phyloP scores from a whole-genome alignment of 2,329 filamentous ascomycete species.

The Cytospora leucostoma region DNA sequence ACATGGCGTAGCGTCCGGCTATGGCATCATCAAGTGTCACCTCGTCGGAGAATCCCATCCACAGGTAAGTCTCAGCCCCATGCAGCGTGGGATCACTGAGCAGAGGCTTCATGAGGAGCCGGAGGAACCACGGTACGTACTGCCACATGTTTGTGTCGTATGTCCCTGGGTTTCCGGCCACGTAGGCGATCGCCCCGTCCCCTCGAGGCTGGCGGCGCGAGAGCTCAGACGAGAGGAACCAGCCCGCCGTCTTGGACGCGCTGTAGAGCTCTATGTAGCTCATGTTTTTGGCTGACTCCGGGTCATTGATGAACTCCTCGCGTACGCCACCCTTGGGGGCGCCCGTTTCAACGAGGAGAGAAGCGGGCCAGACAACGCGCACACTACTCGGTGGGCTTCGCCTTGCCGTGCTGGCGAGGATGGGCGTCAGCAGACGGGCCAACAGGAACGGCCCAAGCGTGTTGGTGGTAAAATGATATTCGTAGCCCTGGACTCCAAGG shows the following conservation, averaged over 20 bases:
- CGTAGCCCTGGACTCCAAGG: slow-evolving; percentile 28
- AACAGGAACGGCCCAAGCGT: slow-evolving; percentile 29
- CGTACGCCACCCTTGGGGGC: slow-evolving; percentile 29
- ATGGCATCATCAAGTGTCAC: slow-evolving; percentile 29
- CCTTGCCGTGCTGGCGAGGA: slow-evolving; percentile 29
- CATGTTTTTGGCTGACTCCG: slow-evolving; percentile 11
- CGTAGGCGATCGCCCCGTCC: slow-evolving; percentile 17
- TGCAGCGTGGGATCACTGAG: slow-evolving; percentile 26
- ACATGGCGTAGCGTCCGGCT: slow-evolving; percentile 31
- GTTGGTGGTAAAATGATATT: slow-evolving; percentile 32
- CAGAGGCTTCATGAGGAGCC: background rate
- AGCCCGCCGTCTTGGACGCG: slow-evolving; percentile 30
- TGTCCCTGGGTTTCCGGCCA: slow-evolving; percentile 11
- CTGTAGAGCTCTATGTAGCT: slow-evolving; percentile 28
- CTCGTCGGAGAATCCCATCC: slow-evolving; percentile 32
- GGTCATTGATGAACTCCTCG: slow-evolving; percentile 26
- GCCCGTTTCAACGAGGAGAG: slow-evolving; percentile 30
- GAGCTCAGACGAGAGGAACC: slow-evolving; percentile 33
- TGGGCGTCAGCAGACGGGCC: slow-evolving; percentile 29
- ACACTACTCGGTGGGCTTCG: slow-evolving; percentile 24
- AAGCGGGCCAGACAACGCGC: slow-evolving; percentile 31
- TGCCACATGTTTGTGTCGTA: slow-evolving; percentile 13
- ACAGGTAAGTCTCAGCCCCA: slow-evolving; percentile 31
- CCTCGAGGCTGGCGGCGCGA: slow-evolving; percentile 27
- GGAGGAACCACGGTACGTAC: background rate